phyloP scores from a whole-genome alignment of 2,329 filamentous ascomycete species.

The Penicillium decumbens region DNA sequence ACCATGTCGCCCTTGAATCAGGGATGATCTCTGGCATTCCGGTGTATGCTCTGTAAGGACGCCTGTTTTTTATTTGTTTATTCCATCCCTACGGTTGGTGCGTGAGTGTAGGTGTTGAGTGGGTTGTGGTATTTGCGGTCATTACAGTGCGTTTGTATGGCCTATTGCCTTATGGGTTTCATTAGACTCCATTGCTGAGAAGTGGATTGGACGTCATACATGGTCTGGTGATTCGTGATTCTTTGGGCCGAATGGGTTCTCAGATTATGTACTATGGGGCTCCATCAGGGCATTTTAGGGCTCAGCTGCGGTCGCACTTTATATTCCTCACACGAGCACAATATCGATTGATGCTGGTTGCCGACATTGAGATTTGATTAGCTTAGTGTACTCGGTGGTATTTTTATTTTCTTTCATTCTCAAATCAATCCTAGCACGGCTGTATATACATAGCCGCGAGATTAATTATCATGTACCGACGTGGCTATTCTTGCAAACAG shows the following conservation, averaged over 20 bases:
- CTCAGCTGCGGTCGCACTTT: slow-evolving; percentile 13
- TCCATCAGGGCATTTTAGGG: slow-evolving; percentile 15
- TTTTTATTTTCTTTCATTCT: background rate
- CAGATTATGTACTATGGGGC: background rate
- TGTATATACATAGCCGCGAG: background rate
- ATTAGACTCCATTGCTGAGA: background rate
- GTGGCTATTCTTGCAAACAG: slow-evolving; percentile 7
- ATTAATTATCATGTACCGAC: background rate
- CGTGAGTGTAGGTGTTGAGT: slow-evolving; percentile 17
- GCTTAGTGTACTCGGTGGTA: background rate
- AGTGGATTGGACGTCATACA: slow-evolving; percentile 9
- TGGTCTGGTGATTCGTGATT: background rate
- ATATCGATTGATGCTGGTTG: slow-evolving; percentile 1
- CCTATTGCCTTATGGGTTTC: slow-evolving; percentile 1
- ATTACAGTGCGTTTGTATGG: background rate
- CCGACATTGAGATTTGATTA: background rate
- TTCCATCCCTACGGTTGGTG: slow-evolving; percentile 23
- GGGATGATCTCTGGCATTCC: slow-evolving; percentile 17
- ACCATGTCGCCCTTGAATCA: slow-evolving; percentile 12
- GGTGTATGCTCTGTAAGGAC: slow-evolving; percentile 19
- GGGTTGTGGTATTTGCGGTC: background rate
- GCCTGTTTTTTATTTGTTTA: slow-evolving; percentile 6
- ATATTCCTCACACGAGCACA: slow-evolving; percentile 3
- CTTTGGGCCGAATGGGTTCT: background rate
- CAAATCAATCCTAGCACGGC: background rate